phyloP scores from a whole-genome alignment of 2,329 filamentous ascomycete genomes.

The Sarocladium strictum region DNA sequence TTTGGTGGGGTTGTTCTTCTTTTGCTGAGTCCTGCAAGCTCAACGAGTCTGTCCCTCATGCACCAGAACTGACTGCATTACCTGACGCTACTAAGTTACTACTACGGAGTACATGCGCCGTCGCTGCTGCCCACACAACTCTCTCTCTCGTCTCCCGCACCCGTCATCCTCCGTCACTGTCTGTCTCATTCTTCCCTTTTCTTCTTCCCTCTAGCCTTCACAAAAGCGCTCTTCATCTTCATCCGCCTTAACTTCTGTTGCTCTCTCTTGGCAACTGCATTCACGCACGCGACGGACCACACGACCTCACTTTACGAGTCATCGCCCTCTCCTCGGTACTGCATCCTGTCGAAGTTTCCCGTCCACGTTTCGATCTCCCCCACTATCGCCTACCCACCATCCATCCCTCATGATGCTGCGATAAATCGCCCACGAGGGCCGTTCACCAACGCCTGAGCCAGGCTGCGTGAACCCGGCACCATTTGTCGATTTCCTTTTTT shows the following conservation, averaged over 20 bases:
- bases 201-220: neutral
- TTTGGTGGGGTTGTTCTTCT: neutral
- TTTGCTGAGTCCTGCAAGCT: neutral
- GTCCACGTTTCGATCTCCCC: neutral
- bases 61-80: neutral
- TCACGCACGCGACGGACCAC: neutral
- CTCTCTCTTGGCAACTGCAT: neutral
- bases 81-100: neutral
- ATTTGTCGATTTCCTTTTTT: neutral
- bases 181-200: neutral
- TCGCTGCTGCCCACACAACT: neutral
- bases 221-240: neutral
- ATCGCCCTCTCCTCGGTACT: neutral
- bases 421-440: slow-evolving; percentile 8
- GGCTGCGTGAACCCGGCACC: slow-evolving; percentile 5
- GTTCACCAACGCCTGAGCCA: slow-evolving; percentile 1
- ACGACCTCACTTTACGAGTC: neutral
- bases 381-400: slow-evolving; percentile 5
- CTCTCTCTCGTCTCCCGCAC: neutral
- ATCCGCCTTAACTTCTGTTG: neutral
- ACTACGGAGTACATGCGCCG: neutral
- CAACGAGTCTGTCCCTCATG: slow-evolving; percentile 2
- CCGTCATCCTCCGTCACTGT: slow-evolving; percentile 1
- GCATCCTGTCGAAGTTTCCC: neutral
- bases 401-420: slow-evolving; percentile 5